A percentile compares a stretch with the other conserved stretches of the same genome.
These are phyloP conservation scores for Dacryopinax spathularia DNA, from an alignment of 768 basidiomycete species.

Conservation along the genomic window DNA sequence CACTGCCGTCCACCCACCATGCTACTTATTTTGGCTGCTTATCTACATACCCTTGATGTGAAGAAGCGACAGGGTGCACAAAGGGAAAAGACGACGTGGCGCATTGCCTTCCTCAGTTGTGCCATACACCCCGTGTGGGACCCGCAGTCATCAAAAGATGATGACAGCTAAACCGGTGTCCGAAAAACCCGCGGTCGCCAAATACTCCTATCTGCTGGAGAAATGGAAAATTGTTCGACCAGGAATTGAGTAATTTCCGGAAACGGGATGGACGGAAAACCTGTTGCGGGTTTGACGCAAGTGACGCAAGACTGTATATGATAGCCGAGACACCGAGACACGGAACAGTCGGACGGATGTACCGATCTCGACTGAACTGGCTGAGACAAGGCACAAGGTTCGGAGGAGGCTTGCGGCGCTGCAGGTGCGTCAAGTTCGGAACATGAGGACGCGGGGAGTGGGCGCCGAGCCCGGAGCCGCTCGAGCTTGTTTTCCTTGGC, in stretches of 20 bases:
- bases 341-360: not conserved
- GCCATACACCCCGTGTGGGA: not conserved
- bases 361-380: not conserved
- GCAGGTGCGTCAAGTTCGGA: not conserved
- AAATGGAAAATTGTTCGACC: not conserved
- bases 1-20: too few relatives aligned
- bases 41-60: too few relatives aligned
- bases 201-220: not conserved
- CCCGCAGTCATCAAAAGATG: not conserved
- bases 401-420: not conserved
- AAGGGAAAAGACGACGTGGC: not conserved
- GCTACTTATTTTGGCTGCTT: too few relatives aligned
- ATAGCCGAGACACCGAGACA: not conserved
- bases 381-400: not conserved
- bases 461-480: not conserved
- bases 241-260: not conserved
- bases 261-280: not conserved
- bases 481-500: not conserved
- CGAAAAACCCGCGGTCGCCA: not conserved
- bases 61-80: not conserved
- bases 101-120: not conserved
- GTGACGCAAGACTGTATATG: not conserved
- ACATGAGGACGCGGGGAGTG: not conserved
- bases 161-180: not conserved
- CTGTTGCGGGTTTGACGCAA: not conserved